Percentiles rank a stretch among this genome's conserved stretches.
phyloP scores from a whole-genome alignment of 352 stramenopile genomes.

The Nothophytophthora sp. region DNA sequence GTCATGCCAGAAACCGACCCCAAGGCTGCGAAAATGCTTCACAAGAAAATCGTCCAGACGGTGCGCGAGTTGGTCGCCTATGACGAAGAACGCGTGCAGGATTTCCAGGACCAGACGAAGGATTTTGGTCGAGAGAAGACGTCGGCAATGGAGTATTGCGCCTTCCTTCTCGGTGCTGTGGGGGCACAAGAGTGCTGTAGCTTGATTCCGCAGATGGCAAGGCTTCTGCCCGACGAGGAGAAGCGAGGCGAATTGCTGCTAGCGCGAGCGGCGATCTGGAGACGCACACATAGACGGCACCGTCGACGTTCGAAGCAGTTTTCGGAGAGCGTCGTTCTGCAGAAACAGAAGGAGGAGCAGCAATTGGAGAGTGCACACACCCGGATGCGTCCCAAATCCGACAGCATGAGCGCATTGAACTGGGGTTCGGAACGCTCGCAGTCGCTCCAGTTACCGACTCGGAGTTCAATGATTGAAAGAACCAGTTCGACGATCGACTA shows the following conservation, averaged over 20 bases:
- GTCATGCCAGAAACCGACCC: conserved; percentile 56
- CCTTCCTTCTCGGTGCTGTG: conserved; percentile 70
- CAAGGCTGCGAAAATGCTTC: conserved; percentile 63
- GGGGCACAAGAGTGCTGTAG: conserved; percentile 68
- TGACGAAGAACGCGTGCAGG: conserved; percentile 74
- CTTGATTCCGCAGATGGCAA: conserved; percentile 75
- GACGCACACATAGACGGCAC: conserved; percentile 56
- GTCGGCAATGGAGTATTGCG: conserved; percentile 73
- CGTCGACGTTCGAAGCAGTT: conserved; percentile 80
- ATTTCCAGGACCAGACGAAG: conserved; percentile 81
- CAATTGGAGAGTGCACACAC: conserved; percentile 23
- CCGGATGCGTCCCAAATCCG: conserved; percentile 51
- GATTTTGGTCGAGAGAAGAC: conserved; percentile 75
- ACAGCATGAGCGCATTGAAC: conserved; percentile 32
- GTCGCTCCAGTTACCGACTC: conserved; percentile 8
- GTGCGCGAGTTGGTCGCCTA: conserved; percentile 60
- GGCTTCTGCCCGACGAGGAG: conserved; percentile 61
- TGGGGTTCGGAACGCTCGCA: conserved; percentile 22
- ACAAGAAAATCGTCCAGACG: conserved; percentile 71
- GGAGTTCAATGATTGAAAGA: conserved; percentile 47
- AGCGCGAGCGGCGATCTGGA: conserved; percentile 62
- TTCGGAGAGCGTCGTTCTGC: conserved; percentile 69
- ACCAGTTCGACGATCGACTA: conserved; percentile 14
- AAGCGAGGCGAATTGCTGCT: conserved; percentile 67
- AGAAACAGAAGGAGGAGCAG: conserved; percentile 57